phyloP scores from a whole-genome alignment of 139 green algal species.

The Tetradesmus obliquus region DNA sequence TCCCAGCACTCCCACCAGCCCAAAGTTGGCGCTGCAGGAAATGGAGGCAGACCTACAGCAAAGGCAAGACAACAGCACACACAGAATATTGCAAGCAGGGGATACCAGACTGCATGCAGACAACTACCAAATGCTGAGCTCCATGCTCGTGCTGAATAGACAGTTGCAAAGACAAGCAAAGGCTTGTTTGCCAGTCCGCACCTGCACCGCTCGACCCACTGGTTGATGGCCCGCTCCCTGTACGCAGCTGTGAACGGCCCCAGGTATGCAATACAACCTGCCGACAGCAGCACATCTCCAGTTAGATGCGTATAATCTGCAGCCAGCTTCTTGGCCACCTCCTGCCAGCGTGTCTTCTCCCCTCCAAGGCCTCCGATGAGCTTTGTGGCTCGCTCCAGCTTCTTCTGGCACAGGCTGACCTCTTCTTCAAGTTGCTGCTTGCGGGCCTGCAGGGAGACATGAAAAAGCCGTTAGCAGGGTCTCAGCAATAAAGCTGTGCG shows the following conservation, averaged over 20 bases:
- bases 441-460: conserved; percentile 43
- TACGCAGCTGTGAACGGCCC: conserved; percentile 83
- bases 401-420: conserved; percentile 73
- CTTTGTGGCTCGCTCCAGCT: conserved; percentile 73
- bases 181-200: background rate
- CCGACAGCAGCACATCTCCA: conserved; percentile 82
- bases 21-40: conserved; percentile 67
- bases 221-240: conserved; percentile 53
- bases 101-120: background rate
- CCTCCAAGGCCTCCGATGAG: conserved; percentile 78
- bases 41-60: conserved; percentile 58
- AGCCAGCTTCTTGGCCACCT: conserved; percentile 68
- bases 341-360: conserved; percentile 84
- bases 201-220: conserved; percentile 37
- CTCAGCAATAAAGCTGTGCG: no score
- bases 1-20: conserved; percentile 69
- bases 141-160: no score
- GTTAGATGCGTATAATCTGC: conserved; percentile 79
- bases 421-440: conserved; percentile 82
- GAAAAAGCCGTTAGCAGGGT: background rate
- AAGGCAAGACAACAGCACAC: background rate
- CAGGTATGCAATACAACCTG: conserved; percentile 84
- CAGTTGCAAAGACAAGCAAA: background rate
- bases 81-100: background rate
- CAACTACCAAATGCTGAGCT: background rate